Evolutionary conservation across 129 eudicot species (phyloP), one percentile per base, ranked within the genome.

Genomic region (Tanacetum coccineum): DNA sequence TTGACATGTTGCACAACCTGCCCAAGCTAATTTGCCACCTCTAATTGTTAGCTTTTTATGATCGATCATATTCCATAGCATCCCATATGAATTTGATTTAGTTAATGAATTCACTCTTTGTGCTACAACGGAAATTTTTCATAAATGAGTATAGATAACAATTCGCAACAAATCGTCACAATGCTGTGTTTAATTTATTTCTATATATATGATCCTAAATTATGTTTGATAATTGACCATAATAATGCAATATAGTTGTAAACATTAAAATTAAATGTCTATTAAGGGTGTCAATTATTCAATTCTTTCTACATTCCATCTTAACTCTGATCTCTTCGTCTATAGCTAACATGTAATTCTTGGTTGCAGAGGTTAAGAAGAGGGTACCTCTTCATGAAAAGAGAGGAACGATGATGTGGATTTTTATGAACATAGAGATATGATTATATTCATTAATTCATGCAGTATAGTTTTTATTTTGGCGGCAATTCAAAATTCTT

Each of bases 351-450:
- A 1, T n/a, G 57, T 13, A 9, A 8, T 64, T 60, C 12, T 67
- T 66, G 64, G 55, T 42, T 83, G 79, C 88, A 94, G 99, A 94
- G 99, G 76, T 77, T 94, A 73, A 74, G 72, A 74, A 75, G 87
- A 17, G 90, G 80, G 17, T 84, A 87, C 18, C 69, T 79, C 17
- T 79, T 53, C 66, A 79, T 94, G 84, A 83, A 79, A 76, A 90
- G 84, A n/a, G 94, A 82, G 72, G 97, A 84, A 79, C 82, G 76
- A 58, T 88, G 93, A 40, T 83, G 88, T 53, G 72, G 80, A 25
- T 48, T 82, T 55, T 84, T 72, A 77, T 81, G 66, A 85, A 61
- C 55, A 74, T 74, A 51, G 13, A 18, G 25, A 36, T 32, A 45
- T 57, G 30, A 62, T 49, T 72, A 71, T 55, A 76, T 76, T 76